A percentile compares a stretch with the other conserved stretches of the same genome.
These are phyloP conservation scores for Tolypocladium tropicale DNA, from an alignment of 2,329 filamentous ascomycete genomes.

Conservation along the genomic window DNA sequence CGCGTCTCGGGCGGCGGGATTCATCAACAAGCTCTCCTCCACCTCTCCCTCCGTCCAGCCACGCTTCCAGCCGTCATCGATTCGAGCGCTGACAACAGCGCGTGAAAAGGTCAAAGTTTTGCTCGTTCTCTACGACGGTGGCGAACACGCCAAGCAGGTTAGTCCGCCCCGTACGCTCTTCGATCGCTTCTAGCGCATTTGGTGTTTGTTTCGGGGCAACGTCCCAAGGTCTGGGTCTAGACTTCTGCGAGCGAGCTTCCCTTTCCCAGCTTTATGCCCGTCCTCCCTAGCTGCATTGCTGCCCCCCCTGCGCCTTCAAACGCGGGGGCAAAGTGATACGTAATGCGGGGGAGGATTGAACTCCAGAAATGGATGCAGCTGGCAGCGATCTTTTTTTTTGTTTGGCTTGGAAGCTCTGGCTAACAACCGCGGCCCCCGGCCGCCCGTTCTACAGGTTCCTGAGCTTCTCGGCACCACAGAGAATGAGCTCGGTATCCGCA, in stretches of 20 bases:
- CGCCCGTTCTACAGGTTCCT: conserved; percentile 44
- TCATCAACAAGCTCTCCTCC: conserved; percentile 7
- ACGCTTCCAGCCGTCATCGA: conserved; percentile 29
- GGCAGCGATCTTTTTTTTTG: background rate
- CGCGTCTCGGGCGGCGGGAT: conserved; percentile 5
- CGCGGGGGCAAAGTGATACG: background rate
- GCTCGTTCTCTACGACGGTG: conserved; percentile 86
- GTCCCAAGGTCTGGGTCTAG: background rate
- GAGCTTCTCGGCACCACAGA: conserved; percentile 88
- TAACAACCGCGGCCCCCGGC: background rate
- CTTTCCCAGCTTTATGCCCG: background rate
- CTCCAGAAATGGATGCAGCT: background rate
- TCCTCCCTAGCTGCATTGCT: background rate
- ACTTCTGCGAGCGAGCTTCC: background rate
- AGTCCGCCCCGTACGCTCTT: conserved; percentile 17
- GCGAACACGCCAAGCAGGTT: conserved; percentile 79
- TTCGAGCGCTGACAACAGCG: conserved; percentile 32
- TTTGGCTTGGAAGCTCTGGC: background rate
- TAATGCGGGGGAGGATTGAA: conserved; percentile 4
- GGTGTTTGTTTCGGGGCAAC: background rate
- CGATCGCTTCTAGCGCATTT: too few species aligned
- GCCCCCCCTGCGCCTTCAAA: background rate
- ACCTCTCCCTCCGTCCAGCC: conserved; percentile 23
- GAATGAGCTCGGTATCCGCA: conserved; percentile 94
- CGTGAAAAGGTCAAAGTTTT: conserved; percentile 79